Evolutionary conservation across 352 stramenopile species (phyloP).

Genomic region (Globisporangium iwayamae): DNA sequence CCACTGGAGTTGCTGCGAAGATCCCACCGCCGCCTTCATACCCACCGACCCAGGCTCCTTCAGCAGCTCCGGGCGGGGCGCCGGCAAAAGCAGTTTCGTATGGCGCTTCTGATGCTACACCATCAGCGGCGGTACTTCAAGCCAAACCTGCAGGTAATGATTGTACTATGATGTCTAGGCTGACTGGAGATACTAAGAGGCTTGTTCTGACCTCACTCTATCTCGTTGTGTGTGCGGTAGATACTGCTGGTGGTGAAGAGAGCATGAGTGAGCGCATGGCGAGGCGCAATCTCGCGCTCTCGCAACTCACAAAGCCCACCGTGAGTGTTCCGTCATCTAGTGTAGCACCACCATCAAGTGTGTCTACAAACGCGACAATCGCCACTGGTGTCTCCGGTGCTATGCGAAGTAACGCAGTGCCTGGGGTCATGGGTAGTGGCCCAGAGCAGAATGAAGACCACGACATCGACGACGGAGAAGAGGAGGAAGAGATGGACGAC

Average conservation of each 20-base stretch:
- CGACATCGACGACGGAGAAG: constrained; percentile 19
- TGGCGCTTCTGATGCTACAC: background rate
- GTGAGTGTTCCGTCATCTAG: background rate
- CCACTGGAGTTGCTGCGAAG: background rate
- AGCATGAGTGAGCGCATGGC: constrained; percentile 34
- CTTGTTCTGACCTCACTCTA: background rate
- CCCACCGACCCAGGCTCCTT: constrained; percentile 22
- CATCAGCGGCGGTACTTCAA: background rate
- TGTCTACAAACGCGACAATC: background rate
- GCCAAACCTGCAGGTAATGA: background rate
- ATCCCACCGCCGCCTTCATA: constrained; percentile 51
- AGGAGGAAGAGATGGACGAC: constrained; percentile 42
- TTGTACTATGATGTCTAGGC: background rate
- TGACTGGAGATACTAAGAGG: background rate
- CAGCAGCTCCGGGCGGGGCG: background rate
- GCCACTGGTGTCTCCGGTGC: background rate
- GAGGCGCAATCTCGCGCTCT: constrained; percentile 54
- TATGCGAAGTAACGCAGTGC: background rate
- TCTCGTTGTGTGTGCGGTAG: background rate
- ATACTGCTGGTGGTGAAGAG: constrained; percentile 14
- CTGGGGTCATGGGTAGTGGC: background rate
- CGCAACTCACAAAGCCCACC: constrained; percentile 41
- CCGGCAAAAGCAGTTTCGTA: background rate
- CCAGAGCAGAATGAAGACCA: constrained; percentile 19
- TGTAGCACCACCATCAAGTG: background rate